Evolutionary conservation across 1,284 basidiomycete genomes (phyloP).

Genomic region (Cutaneotrichosporon curvatum): DNA sequence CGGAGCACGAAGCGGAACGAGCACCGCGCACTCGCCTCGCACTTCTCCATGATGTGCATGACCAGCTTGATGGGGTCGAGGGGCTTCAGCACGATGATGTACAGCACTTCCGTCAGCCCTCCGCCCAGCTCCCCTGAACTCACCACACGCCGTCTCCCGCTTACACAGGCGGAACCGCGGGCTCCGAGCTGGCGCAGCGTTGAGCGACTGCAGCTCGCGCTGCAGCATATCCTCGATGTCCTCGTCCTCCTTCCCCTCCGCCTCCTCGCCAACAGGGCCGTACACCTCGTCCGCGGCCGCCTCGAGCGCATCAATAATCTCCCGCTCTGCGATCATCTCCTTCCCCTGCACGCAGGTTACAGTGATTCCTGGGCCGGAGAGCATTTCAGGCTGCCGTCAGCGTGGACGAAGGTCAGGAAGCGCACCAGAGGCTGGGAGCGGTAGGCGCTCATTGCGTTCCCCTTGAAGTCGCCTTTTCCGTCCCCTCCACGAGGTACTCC

Average conservation of each 20-base stretch:
- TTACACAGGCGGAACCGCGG: slow-evolving; percentile 29
- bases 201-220: slow-evolving; percentile 30
- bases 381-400: slow-evolving; percentile 26
- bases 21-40: slow-evolving; percentile 27
- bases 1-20: slow-evolving; percentile 36
- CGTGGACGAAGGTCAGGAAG: not conserved
- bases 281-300: slow-evolving; percentile 39
- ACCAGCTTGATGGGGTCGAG: slow-evolving; percentile 25
- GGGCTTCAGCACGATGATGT: slow-evolving; percentile 20
- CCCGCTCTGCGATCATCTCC: slow-evolving; percentile 35
- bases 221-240: slow-evolving; percentile 37
- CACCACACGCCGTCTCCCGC: slow-evolving; percentile 28
- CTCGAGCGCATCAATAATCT: slow-evolving; percentile 38
- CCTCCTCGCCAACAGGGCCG: slow-evolving; percentile 9
- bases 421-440: slow-evolving; percentile 17
- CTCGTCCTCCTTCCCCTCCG: slow-evolving; percentile 15
- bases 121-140: not conserved
- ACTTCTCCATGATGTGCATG: slow-evolving; percentile 28
- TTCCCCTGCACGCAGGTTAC: slow-evolving; percentile 34
- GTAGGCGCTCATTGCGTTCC: slow-evolving; percentile 9
- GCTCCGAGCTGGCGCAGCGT: slow-evolving; percentile 24
- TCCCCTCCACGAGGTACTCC: slow-evolving; percentile 27
- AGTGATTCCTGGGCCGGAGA: slow-evolving; percentile 30
- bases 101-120: slow-evolving; percentile 26
- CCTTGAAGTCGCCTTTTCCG: slow-evolving; percentile 15